Percentiles rank a stretch among this genome's conserved stretches.
Evolutionary conservation across 176 grass and related monocot genomes (phyloP).

Genomic region (Tillandsia fasciculata): DNA sequence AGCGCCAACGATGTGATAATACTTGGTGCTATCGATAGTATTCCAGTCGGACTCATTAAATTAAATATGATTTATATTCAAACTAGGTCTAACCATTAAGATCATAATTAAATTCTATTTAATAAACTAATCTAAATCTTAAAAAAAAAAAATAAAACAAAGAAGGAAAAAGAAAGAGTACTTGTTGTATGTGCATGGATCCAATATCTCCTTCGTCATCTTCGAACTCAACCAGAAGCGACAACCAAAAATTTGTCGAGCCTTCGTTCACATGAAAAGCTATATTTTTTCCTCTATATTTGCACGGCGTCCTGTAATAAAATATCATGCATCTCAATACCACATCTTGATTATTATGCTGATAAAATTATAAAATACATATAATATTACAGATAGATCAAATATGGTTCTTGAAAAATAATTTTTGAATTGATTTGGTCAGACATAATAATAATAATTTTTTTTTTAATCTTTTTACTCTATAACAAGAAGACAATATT

Average conservation of each 20-base stretch:
- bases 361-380: slow-evolving; percentile 5
- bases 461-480: too few species aligned
- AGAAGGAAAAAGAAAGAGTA: slow-evolving; percentile 13
- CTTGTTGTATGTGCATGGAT: slow-evolving; percentile 93
- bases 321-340: not conserved
- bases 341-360: not conserved
- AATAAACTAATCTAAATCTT: not conserved
- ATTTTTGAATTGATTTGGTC: too few species aligned
- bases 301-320: slow-evolving; percentile 65
- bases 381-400: too few species aligned
- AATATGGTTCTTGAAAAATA: too few species aligned
- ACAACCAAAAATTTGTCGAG: slow-evolving; percentile 87
- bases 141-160: slow-evolving; percentile 9
- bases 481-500: too few species aligned
- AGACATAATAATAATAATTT: too few species aligned
- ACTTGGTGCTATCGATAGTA: too few species aligned
- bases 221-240: slow-evolving; percentile 89
- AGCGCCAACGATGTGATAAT: too few species aligned
- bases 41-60: too few species aligned
- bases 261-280: slow-evolving; percentile 91
- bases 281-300: slow-evolving; percentile 74
- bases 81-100: too few species aligned
- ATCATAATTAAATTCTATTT: too few species aligned
- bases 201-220: slow-evolving; percentile 89
- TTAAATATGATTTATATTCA: too few species aligned